Percentiles rank a stretch among this genome's conserved stretches.
phyloP scores from a whole-genome alignment of 1,139 yeast species.

The Dujonia santamariae region DNA sequence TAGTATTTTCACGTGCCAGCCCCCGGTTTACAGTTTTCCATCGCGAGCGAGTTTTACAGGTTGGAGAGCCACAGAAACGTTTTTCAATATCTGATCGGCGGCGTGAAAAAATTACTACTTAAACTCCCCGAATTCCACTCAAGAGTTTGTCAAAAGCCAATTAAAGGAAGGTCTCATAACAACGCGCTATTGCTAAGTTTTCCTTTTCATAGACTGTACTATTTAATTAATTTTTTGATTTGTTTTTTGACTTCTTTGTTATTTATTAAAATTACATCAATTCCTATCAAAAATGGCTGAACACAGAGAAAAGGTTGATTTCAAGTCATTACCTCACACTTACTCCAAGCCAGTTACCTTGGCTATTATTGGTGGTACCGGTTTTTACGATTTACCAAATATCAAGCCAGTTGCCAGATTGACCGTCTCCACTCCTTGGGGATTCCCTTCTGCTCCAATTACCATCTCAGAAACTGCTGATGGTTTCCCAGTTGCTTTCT shows the following conservation, averaged over 20 bases:
- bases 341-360: conserved; percentile 54
- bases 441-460: conserved; percentile 90
- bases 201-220: not conserved
- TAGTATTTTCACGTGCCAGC: too few relatives aligned
- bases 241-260: not conserved
- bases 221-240: too few relatives aligned
- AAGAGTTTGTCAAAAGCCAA: too few relatives aligned
- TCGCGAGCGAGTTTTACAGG: too few relatives aligned
- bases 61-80: too few relatives aligned
- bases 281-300: too few relatives aligned
- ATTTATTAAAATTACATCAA: conserved; percentile 2
- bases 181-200: not conserved
- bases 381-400: conserved; percentile 84
- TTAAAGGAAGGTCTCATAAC: too few relatives aligned
- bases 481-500: conserved; percentile 88
- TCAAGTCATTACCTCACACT: conserved; percentile 33
- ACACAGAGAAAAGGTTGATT: conserved; percentile 31
- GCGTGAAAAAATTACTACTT: too few relatives aligned
- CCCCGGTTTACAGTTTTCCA: too few relatives aligned
- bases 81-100: too few relatives aligned
- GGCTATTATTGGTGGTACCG: conserved; percentile 97
- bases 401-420: conserved; percentile 82
- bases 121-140: too few relatives aligned
- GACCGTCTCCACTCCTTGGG: conserved; percentile 92
- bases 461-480: conserved; percentile 73